Base-by-base conservation (phyloP, 257 asterid species). In the Vinca minor region DNA sequence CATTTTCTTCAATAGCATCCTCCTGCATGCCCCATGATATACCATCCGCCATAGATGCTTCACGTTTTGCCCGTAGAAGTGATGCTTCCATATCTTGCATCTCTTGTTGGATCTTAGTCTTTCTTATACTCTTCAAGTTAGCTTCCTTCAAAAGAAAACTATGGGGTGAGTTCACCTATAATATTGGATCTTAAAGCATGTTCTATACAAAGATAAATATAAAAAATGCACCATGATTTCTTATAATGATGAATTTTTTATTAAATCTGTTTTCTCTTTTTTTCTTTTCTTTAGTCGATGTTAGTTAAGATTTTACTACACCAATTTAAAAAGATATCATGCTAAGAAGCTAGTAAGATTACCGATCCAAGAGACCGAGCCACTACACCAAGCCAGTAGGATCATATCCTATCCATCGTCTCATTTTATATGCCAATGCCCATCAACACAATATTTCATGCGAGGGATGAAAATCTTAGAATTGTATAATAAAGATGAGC, bases 21-120 rank as follows among this genome's bases (percentile, higher is more conserved):
- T 92, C 98, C 9, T 76, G 69, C 98, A 92, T 84, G 68, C 98
- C 98, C 98, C 98, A 92, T 32, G 98, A 92, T 76, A 89, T 77
- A 36, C 98, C 98, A 76, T 87, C 95, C 28, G 97, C 93, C 62
- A 80, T 81, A 76, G 96, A 87, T 49, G 98, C 97, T 70, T 87
- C 94, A 59, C 73, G 34, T 75, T 83, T 92, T 71, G 98, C 98
- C 72, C 98, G 85, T 35, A 63, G 69, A 72, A 92, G 94, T 67
- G 98, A 92, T 69, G 85, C 88, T 80, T 89, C 97, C 98, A 92
- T 92, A 73, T 92, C 98, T 69, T 82, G 81, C 85, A 72, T 78
- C 44, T 87, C 89, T 74, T 69, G 86, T 39, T 65, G 94, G 58
- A 77, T 66, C 83, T 83, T 89, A 56, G 84, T 82, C 28, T 74